Base-by-base conservation (phyloP, 495 filamentous ascomycete species). In the Halenospora varia region DNA sequence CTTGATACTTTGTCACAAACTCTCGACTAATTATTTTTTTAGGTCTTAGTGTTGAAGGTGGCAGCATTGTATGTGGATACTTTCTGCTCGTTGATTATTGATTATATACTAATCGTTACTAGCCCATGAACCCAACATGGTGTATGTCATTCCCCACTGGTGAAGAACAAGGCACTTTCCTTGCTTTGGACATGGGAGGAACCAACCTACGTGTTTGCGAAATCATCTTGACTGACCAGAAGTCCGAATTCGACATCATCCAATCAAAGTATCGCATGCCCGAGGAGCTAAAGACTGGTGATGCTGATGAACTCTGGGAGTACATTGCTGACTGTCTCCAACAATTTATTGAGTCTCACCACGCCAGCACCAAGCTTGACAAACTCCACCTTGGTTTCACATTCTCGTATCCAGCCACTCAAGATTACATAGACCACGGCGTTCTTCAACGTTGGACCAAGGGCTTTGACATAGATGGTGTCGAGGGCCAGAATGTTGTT, bases 41-140 rank as follows among this genome's bases (percentile, higher is more conserved):
- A 67, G 65, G 65, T 59, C 78, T 98, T 40, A 89, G 80, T 49
- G 84, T 88, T 53, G 88, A 95, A 71, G 94, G 94, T 48, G 92
- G 91, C 50, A 93, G 85, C 71, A 97, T 98, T 70, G 92, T 96
- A 73, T 78, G 90, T 77, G 40, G 42, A 22, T 59, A 49, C n/a
- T n/a, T 24, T 48, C 48, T 10, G 15, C 25, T 40, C 23, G 22
- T 39, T 20, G 40, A 48, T 56, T 20, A 10, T 49, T 13, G 25
- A 24, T 44, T 19, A 3, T 39, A 24, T 50, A 47, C 35, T 49
- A 22, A 64, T 66, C 66, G 60, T 59, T 59, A 51, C 15, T 29
- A 96, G 92, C 94, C 94, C 58, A 98, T 98, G 94, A 97, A 97
- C 74, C 89, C 94, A 42, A 97, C 94, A 51, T 98, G 94, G 94